Evolutionary conservation across 371 early-diverging fungal species (phyloP).

Genomic region (Blastocladiella emersonii): DNA sequence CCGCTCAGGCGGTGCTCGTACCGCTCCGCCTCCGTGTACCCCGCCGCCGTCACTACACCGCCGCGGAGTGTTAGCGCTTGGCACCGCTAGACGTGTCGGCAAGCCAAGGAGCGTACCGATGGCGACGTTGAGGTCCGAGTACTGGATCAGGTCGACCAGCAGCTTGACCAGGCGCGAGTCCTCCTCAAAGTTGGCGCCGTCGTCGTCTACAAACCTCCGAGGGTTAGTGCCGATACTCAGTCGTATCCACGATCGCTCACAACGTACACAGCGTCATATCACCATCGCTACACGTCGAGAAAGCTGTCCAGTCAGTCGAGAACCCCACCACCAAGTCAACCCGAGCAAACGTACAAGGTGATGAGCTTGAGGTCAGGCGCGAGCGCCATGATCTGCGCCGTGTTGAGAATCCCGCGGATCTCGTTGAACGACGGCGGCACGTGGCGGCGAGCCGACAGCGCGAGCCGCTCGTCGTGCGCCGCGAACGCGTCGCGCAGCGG

Average conservation of each 20-base stretch:
- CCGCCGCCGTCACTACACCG: conserved; percentile 78
- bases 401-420: conserved; percentile 60
- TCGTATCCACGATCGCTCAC: neutral
- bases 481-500: conserved; percentile 53
- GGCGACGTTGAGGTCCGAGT: conserved; percentile 43
- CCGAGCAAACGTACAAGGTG: conserved; percentile 43
- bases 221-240: too few species aligned
- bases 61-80: too few species aligned
- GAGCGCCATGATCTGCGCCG: conserved; percentile 56
- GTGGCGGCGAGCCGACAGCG: conserved; percentile 50
- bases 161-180: conserved; percentile 42
- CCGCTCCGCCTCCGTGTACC: conserved; percentile 45
- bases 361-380: conserved; percentile 35
- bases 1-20: conserved; percentile 62
- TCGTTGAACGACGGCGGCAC: conserved; percentile 79
- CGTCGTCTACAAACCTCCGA: conserved; percentile 43
- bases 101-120: conserved; percentile 20
- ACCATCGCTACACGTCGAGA: conserved; percentile 39
- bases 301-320: conserved; percentile 2
- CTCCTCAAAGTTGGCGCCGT: conserved; percentile 59
- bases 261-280: conserved; percentile 61
- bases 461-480: conserved; percentile 34
- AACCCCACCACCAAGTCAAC: too few species aligned
- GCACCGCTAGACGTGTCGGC: too few species aligned
- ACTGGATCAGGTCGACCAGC: conserved; percentile 37